Base-by-base conservation (phyloP, 2,329 filamentous ascomycete genomes). In the Diaporthe citriasiana region DNA sequence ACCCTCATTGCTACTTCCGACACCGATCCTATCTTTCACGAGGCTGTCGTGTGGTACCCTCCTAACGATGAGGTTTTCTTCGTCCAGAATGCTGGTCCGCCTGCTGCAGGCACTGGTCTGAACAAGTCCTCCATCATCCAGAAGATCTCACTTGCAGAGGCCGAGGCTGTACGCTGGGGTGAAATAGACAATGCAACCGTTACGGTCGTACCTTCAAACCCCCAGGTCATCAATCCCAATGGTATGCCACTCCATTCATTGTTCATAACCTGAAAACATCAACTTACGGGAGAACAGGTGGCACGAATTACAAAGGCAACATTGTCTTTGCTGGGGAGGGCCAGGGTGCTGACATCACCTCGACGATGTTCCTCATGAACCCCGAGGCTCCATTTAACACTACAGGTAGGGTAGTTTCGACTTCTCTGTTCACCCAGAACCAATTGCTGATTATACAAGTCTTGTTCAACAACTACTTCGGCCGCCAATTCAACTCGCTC, bases 401-500 rank as follows among this genome's bases (percentile, higher is more conserved):
- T 0, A 87, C 86, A 6, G 63, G 63, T 68, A 30, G 25, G 45
- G 63, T 68, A 30, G 25, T 30, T 40, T 27, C 4, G 1, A 4
- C 10, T 68, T 17, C 1, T 19, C 63, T 1, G 8, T 25, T 12
- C 9, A 38, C 0, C 8, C 2, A 30, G 0, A 12, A 27, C 8
- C 22, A 4, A 30, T 5, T 13, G 63, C 63, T 68, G 22, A 68
- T n/a, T 1, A 17, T 50, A 27, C 8, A 27, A 68, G 85, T 86
- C 0, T 81, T 93, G 13, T 73, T 92, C n/a, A 90, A 90, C 77
- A 90, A 89, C 79, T 93, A 84, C 78, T 89, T 89, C 66, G 89
- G 90, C 19, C 86, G 89, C 5, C 84, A 87, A 57, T 92, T 92
- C 81, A 90, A 87, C 79, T 91, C 89, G 0, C 81, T 91, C 15